Percentiles rank a stretch among this genome's conserved stretches.
phyloP scores from a whole-genome alignment of 768 basidiomycete genomes.

The Boletus coccyginus region DNA sequence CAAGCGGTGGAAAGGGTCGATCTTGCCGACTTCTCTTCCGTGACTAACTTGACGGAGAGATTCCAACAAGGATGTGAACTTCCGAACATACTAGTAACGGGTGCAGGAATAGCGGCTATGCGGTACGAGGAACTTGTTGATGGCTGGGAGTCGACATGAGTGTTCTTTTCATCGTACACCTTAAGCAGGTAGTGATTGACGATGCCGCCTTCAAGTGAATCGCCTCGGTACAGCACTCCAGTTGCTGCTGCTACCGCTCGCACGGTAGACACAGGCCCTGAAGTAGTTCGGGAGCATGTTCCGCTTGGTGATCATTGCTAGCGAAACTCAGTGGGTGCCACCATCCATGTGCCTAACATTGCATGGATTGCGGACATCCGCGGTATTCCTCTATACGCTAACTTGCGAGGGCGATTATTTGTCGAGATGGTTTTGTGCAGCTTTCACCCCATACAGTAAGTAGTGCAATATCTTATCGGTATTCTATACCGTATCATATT shows the following conservation, averaged over 20 bases:
- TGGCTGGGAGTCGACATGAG: conserved; percentile 48
- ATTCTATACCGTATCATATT: too few relatives aligned
- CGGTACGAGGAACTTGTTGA: conserved; percentile 33
- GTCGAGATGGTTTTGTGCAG: neutral
- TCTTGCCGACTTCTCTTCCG: conserved; percentile 17
- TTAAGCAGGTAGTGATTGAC: neutral
- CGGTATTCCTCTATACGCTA: neutral
- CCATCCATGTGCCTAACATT: too few relatives aligned
- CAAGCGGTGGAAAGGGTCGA: conserved; percentile 9
- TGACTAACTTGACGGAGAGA: conserved; percentile 8
- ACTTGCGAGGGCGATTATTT: neutral
- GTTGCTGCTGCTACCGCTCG: conserved; percentile 30
- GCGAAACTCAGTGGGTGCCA: conserved; percentile 6
- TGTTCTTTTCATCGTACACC: neutral
- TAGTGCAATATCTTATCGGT: too few relatives aligned
- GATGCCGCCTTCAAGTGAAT: conserved; percentile 35
- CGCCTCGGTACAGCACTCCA: conserved; percentile 32
- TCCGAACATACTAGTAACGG: conserved; percentile 39
- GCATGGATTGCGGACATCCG: too few relatives aligned
- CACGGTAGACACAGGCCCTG: conserved; percentile 23
- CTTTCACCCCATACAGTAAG: neutral
- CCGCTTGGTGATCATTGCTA: conserved; percentile 33
- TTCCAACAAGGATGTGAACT: conserved; percentile 6
- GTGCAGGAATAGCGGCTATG: conserved; percentile 30
- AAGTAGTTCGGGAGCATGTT: conserved; percentile 19